Evolutionary conservation across 768 basidiomycete species (phyloP).

Genomic region (Suillus variegatus): DNA sequence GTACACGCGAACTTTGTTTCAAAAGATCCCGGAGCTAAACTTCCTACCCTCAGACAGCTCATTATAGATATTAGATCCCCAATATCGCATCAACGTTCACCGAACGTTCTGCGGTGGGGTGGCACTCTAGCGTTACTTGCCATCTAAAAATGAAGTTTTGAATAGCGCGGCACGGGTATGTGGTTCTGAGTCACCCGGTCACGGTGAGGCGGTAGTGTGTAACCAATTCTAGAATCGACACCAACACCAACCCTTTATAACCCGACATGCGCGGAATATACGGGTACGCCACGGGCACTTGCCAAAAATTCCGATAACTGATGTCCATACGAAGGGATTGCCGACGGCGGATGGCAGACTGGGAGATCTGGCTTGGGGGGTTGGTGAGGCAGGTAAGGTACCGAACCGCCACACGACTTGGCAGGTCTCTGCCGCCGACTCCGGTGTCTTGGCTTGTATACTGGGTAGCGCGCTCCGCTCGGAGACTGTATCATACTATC

Average conservation of each 20-base stretch:
- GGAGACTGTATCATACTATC: background rate
- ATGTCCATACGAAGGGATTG: background rate
- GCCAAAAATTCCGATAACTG: background rate
- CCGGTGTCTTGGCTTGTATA: too few relatives aligned
- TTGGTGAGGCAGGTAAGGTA: background rate
- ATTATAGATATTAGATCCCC: background rate
- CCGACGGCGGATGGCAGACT: background rate
- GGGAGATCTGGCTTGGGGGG: background rate
- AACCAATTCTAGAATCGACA: background rate
- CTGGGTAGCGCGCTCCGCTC: too few relatives aligned
- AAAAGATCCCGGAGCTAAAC: background rate
- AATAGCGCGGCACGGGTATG: background rate
- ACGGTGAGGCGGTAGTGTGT: background rate
- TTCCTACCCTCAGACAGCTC: background rate
- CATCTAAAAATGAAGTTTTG: background rate
- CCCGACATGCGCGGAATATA: background rate
- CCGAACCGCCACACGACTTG: too few relatives aligned
- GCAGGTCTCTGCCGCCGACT: too few relatives aligned
- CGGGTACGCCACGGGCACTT: background rate
- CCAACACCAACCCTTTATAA: background rate
- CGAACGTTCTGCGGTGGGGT: background rate
- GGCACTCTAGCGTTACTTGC: background rate
- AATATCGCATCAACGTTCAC: background rate
- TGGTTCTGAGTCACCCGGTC: background rate
- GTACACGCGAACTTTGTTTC: background rate